Evolutionary conservation across 2,329 filamentous ascomycete genomes (phyloP).

Genomic region (Xylaria sp.): DNA sequence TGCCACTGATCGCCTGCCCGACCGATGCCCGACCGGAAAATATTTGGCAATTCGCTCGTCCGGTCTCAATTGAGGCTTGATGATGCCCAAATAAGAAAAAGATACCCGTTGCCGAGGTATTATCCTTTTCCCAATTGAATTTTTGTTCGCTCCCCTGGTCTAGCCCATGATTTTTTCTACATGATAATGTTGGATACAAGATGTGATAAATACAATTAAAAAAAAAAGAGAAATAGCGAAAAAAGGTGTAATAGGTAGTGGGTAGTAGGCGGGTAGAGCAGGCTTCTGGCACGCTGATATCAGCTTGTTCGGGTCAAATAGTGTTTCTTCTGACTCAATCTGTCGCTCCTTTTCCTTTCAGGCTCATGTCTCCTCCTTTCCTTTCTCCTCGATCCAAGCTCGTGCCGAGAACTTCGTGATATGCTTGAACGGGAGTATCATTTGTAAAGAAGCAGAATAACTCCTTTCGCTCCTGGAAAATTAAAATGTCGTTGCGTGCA

Average conservation of each 20-base stretch:
- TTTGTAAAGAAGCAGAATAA: slow-evolving; percentile 14
- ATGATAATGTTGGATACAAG: slow-evolving; percentile 25
- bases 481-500: not conserved
- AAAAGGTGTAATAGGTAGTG: slow-evolving; percentile 1
- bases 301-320: slow-evolving; percentile 2
- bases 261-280: not conserved
- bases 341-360: not conserved
- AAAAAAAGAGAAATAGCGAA: not conserved
- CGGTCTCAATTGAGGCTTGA: slow-evolving; percentile 4
- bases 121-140: not conserved
- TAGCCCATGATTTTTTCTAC: slow-evolving; percentile 26
- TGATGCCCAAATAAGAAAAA: slow-evolving; percentile 18
- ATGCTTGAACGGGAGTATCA: slow-evolving; percentile 27
- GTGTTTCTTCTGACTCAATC: not conserved
- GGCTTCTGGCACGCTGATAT: slow-evolving; percentile 5
- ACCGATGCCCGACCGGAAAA: slow-evolving; percentile 21
- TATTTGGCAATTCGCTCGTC: not conserved
- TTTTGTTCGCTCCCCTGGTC: slow-evolving; percentile 5
- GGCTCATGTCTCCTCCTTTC: not conserved
- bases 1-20: slow-evolving; percentile 8
- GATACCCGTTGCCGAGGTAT: slow-evolving; percentile 19
- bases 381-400: not conserved
- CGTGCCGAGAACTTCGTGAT: slow-evolving; percentile 6
- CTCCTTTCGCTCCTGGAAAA: not conserved
- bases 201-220: slow-evolving; percentile 18